Percentiles rank a stretch among this genome's conserved stretches.
These are phyloP conservation scores for Xerocomellus dryophilus DNA, from an alignment of 768 basidiomycete species.

Conservation along the genomic window DNA sequence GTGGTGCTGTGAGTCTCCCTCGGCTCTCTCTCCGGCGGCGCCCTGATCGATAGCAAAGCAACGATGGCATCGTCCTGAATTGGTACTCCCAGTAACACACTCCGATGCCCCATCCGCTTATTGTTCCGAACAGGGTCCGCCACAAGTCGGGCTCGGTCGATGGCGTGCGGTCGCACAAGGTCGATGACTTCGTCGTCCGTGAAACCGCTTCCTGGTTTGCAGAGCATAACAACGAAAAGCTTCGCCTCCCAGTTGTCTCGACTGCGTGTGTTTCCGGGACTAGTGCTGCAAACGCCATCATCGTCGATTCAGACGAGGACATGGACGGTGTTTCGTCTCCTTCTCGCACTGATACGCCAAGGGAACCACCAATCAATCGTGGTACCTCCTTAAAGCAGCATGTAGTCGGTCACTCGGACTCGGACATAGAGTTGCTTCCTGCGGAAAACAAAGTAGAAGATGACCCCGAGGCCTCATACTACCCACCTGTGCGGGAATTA, in stretches of 20 bases:
- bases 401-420: constrained; percentile 4
- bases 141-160: background rate
- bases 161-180: background rate
- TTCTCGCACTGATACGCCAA: background rate
- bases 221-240: background rate
- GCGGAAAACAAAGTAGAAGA: constrained; percentile 2
- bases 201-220: background rate
- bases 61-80: constrained; percentile 29
- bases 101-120: constrained; percentile 7
- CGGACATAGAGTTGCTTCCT: constrained; percentile 13
- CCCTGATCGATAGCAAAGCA: constrained; percentile 17
- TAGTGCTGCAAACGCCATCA: constrained; percentile 19
- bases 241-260: background rate
- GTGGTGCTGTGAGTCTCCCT: constrained; percentile 24
- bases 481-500: background rate
- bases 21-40: background rate
- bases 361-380: background rate
- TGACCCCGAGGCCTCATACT: background rate
- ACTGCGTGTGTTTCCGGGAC: constrained; percentile 7
- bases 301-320: constrained; percentile 23
- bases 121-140: constrained; percentile 15
- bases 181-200: background rate
- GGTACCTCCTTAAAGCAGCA: background rate
- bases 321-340: background rate
- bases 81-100: constrained; percentile 19